A percentile compares a stretch with the other conserved stretches of the same genome.
Evolutionary conservation across 345 rosid genomes (phyloP).

Genomic region (Melaleuca quinquenervia): DNA sequence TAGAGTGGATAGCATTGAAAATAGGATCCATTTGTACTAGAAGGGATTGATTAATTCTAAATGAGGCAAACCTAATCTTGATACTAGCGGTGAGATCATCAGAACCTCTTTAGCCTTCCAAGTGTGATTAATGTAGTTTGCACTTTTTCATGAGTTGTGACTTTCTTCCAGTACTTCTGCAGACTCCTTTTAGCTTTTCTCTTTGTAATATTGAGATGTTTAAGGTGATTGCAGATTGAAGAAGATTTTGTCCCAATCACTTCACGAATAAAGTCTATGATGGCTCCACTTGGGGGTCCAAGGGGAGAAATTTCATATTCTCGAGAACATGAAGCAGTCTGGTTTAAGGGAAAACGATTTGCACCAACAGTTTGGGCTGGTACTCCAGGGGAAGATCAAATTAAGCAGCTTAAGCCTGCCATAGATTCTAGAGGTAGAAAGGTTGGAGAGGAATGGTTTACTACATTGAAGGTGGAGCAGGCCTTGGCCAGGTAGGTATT

Average conservation of each 20-base stretch:
- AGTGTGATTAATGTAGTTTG: background rate
- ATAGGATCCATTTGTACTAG: background rate
- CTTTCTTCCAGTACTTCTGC: background rate
- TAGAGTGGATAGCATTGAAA: background rate
- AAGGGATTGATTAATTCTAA: background rate
- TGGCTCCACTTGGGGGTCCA: slow-evolving; percentile 70
- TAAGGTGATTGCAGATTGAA: slow-evolving; percentile 30
- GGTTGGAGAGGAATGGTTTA: slow-evolving; percentile 99
- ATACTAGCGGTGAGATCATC: background rate
- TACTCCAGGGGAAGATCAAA: slow-evolving; percentile 88
- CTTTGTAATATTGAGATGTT: background rate
- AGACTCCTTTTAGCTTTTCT: background rate
- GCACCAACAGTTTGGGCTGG: slow-evolving; percentile 78
- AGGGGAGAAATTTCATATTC: slow-evolving; percentile 84
- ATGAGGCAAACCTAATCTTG: background rate
- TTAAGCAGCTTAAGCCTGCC: slow-evolving; percentile 81
- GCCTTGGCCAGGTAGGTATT: slow-evolving; percentile 56
- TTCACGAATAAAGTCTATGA: slow-evolving; percentile 66
- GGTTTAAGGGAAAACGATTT: slow-evolving; percentile 92
- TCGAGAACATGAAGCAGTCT: slow-evolving; percentile 86
- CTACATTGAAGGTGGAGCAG: slow-evolving; percentile 65
- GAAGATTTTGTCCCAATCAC: slow-evolving; percentile 81
- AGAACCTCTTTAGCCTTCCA: background rate
- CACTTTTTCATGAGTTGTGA: background rate
- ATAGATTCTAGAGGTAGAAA: slow-evolving; percentile 86